A percentile compares a stretch with the other conserved stretches of the same genome.
These are phyloP conservation scores for Sanghuangporus weigelae DNA, from an alignment of 1,284 basidiomycete species.

Conservation along the genomic window DNA sequence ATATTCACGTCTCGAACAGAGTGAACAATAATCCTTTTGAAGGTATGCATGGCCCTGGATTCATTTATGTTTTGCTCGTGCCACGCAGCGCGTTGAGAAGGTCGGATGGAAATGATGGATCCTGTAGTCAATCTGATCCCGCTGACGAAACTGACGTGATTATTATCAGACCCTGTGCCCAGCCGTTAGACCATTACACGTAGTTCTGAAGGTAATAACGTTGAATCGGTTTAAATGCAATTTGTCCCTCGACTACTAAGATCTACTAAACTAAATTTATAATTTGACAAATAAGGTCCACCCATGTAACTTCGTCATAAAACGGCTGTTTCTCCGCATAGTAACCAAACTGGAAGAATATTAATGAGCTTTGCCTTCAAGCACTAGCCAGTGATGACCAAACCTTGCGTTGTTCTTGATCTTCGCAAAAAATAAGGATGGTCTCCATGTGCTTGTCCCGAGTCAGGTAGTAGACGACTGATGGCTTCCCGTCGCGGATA, in stretches of 20 bases:
- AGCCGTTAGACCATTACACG: too few relatives aligned
- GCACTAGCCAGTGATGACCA: not conserved
- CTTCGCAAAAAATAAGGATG: slow-evolving; percentile 2
- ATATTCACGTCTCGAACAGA: not conserved
- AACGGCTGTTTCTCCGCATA: slow-evolving; percentile 4
- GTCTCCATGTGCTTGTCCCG: slow-evolving; percentile 5
- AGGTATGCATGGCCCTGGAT: too few relatives aligned
- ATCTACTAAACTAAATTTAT: not conserved
- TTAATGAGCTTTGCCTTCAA: not conserved
- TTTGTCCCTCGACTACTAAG: not conserved
- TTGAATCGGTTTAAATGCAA: too few relatives aligned
- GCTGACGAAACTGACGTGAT: not conserved
- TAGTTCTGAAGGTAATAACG: too few relatives aligned
- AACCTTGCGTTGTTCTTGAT: not conserved
- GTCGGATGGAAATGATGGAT: too few relatives aligned
- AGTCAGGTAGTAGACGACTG: slow-evolving; percentile 2
- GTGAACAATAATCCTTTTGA: not conserved
- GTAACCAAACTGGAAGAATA: not conserved
- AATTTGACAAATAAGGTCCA: slow-evolving; percentile 1
- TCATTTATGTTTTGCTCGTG: too few relatives aligned
- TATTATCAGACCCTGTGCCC: not conserved
- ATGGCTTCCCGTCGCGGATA: not conserved
- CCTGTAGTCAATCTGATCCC: too few relatives aligned
- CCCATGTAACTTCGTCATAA: slow-evolving; percentile 1
- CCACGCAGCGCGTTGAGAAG: too few relatives aligned